Evolutionary conservation across 1,284 basidiomycete genomes (phyloP), one percentile per base, ranked within the genome.

Genomic region (Wolfiporia cocos): DNA sequence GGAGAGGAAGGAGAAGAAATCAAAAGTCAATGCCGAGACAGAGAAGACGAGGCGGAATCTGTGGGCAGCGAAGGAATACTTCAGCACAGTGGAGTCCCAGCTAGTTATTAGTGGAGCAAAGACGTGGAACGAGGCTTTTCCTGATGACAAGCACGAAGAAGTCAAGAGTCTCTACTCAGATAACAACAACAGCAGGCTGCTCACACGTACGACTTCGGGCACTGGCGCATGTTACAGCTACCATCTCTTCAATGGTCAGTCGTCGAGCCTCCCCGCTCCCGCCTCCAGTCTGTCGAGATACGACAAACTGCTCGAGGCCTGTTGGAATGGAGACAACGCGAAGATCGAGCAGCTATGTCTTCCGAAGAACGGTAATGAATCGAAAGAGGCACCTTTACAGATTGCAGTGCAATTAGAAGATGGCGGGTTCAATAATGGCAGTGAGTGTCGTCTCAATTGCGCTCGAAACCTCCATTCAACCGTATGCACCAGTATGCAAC

Each of bases 231-330:
- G n/a, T n/a, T n/a, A n/a, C n/a, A n/a, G n/a, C n/a, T n/a, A n/a
- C n/a, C n/a, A n/a, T n/a, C n/a, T n/a, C n/a, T n/a, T 7, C 9
- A 10, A 17, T 14, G 18, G 31, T 17, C 31, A 29, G 26, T 14
- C 14, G 9, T 14, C 9, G 26, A 7, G 14, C 9, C 7, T 29
- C 26, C 7, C 9, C 26, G 31, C 24, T 10, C 47, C 47, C 2
- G 18, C 34, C 5, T 62, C 66, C 39, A 47, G 64, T 31, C 53
- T 55, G 15, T 35, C 54, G 15, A 47, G 50, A 7, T 77, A 76
- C 50, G 68, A 76, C 41, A 69, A 75, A 44, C 63, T 78, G 1
- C 78, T 65, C 48, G 71, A 76, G 49, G 76, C 76, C 2, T 74
- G 71, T 49, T 71, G 65, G 53, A 51, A 50, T 0, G 76, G 77